phyloP scores from a whole-genome alignment of 371 early-diverging fungal species.

The Mortierella sp. region DNA sequence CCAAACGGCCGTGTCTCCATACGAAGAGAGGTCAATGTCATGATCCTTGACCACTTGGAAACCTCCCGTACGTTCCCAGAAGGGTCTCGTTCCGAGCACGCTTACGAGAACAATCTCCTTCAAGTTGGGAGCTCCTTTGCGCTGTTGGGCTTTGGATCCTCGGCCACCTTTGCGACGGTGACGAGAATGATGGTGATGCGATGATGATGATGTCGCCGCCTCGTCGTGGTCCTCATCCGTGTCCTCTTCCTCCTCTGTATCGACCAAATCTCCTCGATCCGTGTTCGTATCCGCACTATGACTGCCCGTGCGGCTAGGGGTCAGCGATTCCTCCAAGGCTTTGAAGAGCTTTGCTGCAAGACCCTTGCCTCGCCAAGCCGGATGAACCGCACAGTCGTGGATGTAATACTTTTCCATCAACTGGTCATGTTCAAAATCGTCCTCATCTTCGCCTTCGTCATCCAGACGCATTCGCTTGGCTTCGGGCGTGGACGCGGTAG shows the following conservation, averaged over 20 bases:
- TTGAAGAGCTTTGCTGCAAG: conserved; percentile 36
- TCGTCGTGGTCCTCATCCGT: neutral
- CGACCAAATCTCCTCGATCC: conserved; percentile 10
- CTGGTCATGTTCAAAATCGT: conserved; percentile 37
- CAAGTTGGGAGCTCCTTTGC: conserved; percentile 36
- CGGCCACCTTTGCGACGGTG: neutral
- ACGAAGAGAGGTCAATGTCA: conserved; percentile 35
- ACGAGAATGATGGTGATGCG: conserved; percentile 4
- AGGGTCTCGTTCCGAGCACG: conserved; percentile 37
- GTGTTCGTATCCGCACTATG: neutral
- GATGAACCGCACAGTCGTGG: conserved; percentile 48
- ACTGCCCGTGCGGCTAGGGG: neutral
- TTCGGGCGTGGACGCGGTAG: neutral
- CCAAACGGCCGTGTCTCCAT: conserved; percentile 32
- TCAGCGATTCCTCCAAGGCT: conserved; percentile 40
- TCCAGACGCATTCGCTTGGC: conserved; percentile 28
- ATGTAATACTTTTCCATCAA: conserved; percentile 45
- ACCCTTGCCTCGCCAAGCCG: conserved; percentile 38
- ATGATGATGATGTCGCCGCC: conserved; percentile 4
- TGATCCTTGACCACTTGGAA: conserved; percentile 36
- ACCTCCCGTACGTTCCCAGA: conserved; percentile 34
- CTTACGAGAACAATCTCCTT: conserved; percentile 49
- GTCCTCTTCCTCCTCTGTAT: conserved; percentile 30
- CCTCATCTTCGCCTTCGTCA: neutral
- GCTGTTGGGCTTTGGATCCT: neutral